A percentile compares a stretch with the other conserved stretches of the same genome.
phyloP scores from a whole-genome alignment of 2,329 filamentous ascomycete species.

The Dryadomyces sulphureus region DNA sequence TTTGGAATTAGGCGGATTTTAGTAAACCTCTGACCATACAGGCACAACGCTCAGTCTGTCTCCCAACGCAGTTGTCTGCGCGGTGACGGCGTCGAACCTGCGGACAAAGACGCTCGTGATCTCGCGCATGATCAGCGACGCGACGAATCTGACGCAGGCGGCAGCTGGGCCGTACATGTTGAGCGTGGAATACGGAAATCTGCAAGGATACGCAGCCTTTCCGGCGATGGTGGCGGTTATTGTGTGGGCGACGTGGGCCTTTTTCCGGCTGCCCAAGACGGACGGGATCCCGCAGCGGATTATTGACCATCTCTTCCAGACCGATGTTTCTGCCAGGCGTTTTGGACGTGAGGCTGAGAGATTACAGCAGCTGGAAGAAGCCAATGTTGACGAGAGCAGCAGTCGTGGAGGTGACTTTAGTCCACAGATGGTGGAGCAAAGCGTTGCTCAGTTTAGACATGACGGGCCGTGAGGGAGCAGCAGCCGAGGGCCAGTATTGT shows the following conservation, averaged over 20 bases:
- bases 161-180: constrained; percentile 12
- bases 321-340: constrained; percentile 2
- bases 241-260: constrained; percentile 8
- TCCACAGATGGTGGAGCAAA: not conserved
- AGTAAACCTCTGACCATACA: not conserved
- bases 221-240: constrained; percentile 5
- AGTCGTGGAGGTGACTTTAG: not conserved
- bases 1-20: not conserved
- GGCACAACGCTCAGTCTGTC: constrained; percentile 9
- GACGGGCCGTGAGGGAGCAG: not conserved
- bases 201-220: constrained; percentile 10
- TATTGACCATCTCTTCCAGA: constrained; percentile 10
- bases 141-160: constrained; percentile 10
- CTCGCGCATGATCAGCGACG: constrained; percentile 9
- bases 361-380: not conserved
- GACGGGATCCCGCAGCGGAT: constrained; percentile 10
- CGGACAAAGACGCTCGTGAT: constrained; percentile 11
- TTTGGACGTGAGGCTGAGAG: constrained; percentile 5
- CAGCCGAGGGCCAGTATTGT: not conserved
- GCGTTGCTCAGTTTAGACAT: not conserved
- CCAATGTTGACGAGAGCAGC: not conserved
- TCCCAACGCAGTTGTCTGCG: constrained; percentile 12
- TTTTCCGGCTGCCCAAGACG: constrained; percentile 9
- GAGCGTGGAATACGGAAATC: constrained; percentile 8
- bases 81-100: constrained; percentile 8